Percentiles rank a stretch among this genome's conserved stretches.
Evolutionary conservation across 371 early-diverging fungal genomes (phyloP).

Genomic region (Mortierella sp.): DNA sequence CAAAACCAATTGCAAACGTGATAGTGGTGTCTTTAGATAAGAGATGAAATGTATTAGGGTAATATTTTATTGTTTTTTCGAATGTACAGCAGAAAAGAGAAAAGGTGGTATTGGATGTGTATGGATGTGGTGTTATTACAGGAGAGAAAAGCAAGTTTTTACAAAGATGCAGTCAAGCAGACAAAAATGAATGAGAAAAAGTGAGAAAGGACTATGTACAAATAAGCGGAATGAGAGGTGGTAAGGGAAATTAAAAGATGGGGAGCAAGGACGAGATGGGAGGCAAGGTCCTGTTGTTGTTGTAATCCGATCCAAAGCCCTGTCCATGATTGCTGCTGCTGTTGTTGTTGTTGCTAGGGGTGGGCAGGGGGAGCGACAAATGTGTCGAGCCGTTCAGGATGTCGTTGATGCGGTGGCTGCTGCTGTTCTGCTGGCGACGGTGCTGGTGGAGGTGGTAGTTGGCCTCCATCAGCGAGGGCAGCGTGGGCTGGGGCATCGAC

Average conservation of each 20-base stretch:
- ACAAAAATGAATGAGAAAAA: neutral
- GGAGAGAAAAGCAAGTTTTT: neutral
- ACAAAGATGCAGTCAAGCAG: slow-evolving; percentile 10
- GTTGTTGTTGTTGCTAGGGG: slow-evolving; percentile 58
- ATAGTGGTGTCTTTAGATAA: neutral
- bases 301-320: slow-evolving; percentile 47
- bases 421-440: slow-evolving; percentile 33
- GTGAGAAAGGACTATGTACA: slow-evolving; percentile 33
- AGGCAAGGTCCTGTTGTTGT: slow-evolving; percentile 48
- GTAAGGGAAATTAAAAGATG: slow-evolving; percentile 29
- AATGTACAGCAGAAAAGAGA: neutral
- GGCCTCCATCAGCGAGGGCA: slow-evolving; percentile 48
- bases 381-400: slow-evolving; percentile 57
- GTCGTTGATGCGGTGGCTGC: slow-evolving; percentile 49
- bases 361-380: slow-evolving; percentile 66
- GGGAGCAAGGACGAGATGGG: slow-evolving; percentile 58
- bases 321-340: slow-evolving; percentile 27
- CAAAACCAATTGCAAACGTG: neutral
- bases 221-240: slow-evolving; percentile 6
- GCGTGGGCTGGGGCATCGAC: slow-evolving; percentile 17
- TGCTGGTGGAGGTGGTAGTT: slow-evolving; percentile 55
- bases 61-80: neutral
- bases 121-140: slow-evolving; percentile 1
- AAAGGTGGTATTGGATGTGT: neutral
- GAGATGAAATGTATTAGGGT: slow-evolving; percentile 1